Conservation (phyloP, 2,329 filamentous ascomycete species). For the Pyrenophora tritici-repentis region DNA sequence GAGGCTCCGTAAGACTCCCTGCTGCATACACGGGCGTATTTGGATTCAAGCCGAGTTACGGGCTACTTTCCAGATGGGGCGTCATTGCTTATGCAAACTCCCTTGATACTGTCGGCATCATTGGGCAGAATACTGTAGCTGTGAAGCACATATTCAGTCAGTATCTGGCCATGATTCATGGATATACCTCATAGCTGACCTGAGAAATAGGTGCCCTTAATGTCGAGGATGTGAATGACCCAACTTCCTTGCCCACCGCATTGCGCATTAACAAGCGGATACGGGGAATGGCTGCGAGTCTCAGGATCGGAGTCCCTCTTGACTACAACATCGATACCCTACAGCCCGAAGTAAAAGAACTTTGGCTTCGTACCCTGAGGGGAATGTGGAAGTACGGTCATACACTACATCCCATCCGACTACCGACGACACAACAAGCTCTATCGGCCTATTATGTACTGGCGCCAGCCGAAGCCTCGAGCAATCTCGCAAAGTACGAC, state of each 20-base stretch:
- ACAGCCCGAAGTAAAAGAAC: conserved; percentile 66
- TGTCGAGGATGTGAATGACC: conserved; percentile 71
- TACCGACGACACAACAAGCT: conserved; percentile 83
- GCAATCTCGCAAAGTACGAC: conserved; percentile 96
- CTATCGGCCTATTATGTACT: conserved; percentile 94
- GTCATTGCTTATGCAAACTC: conserved; percentile 93
- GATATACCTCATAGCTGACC: conserved; percentile 3
- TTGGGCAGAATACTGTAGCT: conserved; percentile 62
- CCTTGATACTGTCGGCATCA: conserved; percentile 83
- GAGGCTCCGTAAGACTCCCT: conserved; percentile 83
- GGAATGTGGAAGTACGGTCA: conserved; percentile 69
- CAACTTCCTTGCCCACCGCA: conserved; percentile 67
- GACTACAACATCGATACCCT: conserved; percentile 93
- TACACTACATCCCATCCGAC: conserved; percentile 72
- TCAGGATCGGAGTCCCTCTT: conserved; percentile 61
- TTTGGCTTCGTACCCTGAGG: conserved; percentile 69
- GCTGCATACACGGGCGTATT: conserved; percentile 83
- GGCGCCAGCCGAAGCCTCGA: conserved; percentile 91
- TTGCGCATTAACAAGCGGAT: conserved; percentile 53
- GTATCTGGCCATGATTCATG: background rate
- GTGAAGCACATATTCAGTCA: conserved; percentile 51
- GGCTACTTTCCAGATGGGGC: conserved; percentile 81
- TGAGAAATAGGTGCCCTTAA: conserved; percentile 54
- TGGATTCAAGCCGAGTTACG: conserved; percentile 92
- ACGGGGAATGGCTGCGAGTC: conserved; percentile 33